phyloP scores from a whole-genome alignment of 2,329 filamentous ascomycete species.

The Aspergillus sojae region DNA sequence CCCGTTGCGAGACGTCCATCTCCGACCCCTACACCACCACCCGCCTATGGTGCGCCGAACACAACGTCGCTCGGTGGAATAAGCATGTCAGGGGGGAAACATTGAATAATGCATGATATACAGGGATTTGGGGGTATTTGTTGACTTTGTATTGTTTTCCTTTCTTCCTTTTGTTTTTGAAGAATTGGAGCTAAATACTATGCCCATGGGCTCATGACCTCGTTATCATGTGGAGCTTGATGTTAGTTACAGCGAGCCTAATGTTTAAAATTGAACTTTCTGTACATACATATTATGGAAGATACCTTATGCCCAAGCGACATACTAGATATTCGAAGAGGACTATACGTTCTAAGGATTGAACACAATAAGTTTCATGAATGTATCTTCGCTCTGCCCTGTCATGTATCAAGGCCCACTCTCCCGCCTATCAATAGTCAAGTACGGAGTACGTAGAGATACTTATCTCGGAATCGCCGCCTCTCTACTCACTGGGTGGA shows the following conservation, averaged over 20 bases:
- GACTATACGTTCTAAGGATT: neutral
- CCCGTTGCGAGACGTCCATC: conserved; percentile 33
- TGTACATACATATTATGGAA: neutral
- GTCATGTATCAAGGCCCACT: neutral
- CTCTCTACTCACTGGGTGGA: neutral
- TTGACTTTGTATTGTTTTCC: neutral
- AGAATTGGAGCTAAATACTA: neutral
- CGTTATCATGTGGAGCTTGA: neutral
- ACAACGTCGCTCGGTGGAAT: conserved; percentile 38
- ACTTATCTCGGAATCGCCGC: neutral
- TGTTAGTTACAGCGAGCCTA: neutral
- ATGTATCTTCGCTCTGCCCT: neutral
- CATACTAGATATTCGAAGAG: neutral
- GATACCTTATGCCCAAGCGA: neutral
- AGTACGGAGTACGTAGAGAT: neutral
- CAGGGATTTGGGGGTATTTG: neutral
- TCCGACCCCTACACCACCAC: conserved; percentile 42
- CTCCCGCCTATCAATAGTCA: neutral
- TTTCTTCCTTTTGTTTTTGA: neutral
- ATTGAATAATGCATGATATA: conserved; percentile 10
- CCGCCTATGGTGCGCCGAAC: conserved; percentile 42
- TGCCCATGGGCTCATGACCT: neutral
- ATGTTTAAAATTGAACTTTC: neutral
- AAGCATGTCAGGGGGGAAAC: conserved; percentile 36
- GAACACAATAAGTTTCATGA: neutral